These are phyloP conservation scores for Aurantiochytrium sp. DNA, from an alignment of 108 stramenopile genomes.

Conservation along the genomic window DNA sequence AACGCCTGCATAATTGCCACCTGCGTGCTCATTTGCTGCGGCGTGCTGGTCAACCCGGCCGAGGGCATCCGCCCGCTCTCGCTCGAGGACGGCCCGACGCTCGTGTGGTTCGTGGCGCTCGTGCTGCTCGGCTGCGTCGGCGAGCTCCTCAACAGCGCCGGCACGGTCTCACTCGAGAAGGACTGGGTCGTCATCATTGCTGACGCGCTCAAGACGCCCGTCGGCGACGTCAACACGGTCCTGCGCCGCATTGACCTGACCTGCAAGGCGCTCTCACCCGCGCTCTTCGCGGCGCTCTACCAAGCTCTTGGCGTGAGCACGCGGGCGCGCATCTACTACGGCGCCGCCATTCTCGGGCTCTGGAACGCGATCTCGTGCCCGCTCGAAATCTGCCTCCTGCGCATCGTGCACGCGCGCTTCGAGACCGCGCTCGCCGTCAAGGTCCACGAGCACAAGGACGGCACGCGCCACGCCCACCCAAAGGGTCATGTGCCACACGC, in stretches of 20 bases:
- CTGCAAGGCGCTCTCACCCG: background rate
- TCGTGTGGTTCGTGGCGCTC: background rate
- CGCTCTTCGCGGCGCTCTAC: background rate
- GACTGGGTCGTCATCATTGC: background rate
- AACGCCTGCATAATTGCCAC: background rate
- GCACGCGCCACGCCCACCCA: background rate
- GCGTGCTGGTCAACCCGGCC: background rate
- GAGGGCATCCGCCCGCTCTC: background rate
- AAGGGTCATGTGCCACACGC: background rate
- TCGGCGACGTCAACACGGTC: background rate
- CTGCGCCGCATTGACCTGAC: conserved; percentile 9
- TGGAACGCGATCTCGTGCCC: conserved; percentile 4
- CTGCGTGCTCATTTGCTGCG: background rate
- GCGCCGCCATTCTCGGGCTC: background rate
- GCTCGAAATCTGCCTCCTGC: background rate
- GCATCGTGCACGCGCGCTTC: background rate
- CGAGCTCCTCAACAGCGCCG: background rate
- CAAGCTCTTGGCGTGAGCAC: background rate
- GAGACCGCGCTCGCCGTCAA: background rate
- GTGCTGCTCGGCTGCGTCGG: background rate
- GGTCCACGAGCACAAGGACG: conserved; percentile 3
- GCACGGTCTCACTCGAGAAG: background rate
- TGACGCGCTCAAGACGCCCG: background rate
- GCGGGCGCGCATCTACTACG: background rate
- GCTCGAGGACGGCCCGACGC: background rate